Evolutionary conservation across 441 rosid genomes (phyloP).

Genomic region (Raphanus hybrid): DNA sequence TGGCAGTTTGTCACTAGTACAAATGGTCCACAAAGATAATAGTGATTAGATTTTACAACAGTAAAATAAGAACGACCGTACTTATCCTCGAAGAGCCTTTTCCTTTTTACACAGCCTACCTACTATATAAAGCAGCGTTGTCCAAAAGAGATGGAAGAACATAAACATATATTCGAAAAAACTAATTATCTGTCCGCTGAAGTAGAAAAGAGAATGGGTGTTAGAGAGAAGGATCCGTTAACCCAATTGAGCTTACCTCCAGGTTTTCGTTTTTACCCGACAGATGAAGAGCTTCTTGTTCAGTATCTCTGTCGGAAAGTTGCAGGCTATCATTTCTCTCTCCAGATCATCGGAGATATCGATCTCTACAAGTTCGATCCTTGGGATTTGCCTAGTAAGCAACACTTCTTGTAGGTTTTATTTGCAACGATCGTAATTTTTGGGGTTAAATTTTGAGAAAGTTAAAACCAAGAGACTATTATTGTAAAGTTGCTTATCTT

Average conservation of each 20-base stretch:
- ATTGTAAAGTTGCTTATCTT: constrained; percentile 5
- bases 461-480: not conserved
- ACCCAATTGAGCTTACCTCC: constrained; percentile 92
- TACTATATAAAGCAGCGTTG: no score
- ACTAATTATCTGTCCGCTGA: not conserved
- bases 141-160: constrained; percentile 25
- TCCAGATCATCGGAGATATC: constrained; percentile 77
- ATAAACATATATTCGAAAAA: not conserved
- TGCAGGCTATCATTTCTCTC: constrained; percentile 71
- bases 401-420: not conserved
- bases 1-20: constrained; percentile 30
- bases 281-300: constrained; percentile 93
- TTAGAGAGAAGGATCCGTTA: constrained; percentile 71
- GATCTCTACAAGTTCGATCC: constrained; percentile 97
- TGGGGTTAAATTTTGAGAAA: not conserved
- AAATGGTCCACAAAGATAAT: constrained; percentile 35
- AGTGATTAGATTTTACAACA: constrained; percentile 25
- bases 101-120: no score
- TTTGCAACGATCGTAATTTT: not conserved
- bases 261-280: constrained; percentile 91
- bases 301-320: constrained; percentile 85
- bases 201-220: constrained; percentile 55
- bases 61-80: constrained; percentile 58
- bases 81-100: constrained; percentile 50
- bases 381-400: constrained; percentile 87